phyloP scores from a whole-genome alignment of 441 rosid species.

The Erodium texanum region DNA sequence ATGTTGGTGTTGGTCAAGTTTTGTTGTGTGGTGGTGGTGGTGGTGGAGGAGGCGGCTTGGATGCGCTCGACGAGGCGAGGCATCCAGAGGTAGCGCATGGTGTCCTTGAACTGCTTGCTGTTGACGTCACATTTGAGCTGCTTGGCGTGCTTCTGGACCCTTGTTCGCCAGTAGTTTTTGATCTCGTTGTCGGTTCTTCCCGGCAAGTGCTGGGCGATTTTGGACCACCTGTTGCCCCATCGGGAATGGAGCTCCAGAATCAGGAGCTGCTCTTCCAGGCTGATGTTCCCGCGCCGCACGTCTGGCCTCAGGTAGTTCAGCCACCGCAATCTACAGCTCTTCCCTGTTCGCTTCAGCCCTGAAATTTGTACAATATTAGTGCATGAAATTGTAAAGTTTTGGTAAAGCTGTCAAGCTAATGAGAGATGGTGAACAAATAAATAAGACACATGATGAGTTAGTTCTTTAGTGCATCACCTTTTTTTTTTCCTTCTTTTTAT shows the following conservation, averaged over 20 bases:
- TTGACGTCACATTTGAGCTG: constrained; percentile 94
- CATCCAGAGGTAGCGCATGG: constrained; percentile 89
- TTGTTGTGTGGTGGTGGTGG: not conserved
- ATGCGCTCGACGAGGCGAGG: constrained; percentile 83
- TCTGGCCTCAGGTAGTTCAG: constrained; percentile 89
- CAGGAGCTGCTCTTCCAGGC: constrained; percentile 86
- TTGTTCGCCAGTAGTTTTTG: constrained; percentile 92
- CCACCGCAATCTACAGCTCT: constrained; percentile 94
- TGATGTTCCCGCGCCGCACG: constrained; percentile 90
- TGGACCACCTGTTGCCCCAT: constrained; percentile 99
- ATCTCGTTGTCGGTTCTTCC: constrained; percentile 97
- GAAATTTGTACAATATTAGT: too few species aligned
- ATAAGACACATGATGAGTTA: too few species aligned
- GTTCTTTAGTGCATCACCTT: too few species aligned
- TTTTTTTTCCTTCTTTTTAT: too few species aligned
- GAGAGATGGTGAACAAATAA: too few species aligned
- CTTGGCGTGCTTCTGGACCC: constrained; percentile 94
- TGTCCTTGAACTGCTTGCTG: constrained; percentile 92
- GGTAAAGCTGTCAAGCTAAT: too few species aligned
- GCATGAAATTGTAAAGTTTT: not conserved
- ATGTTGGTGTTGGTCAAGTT: too few species aligned
- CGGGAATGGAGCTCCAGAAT: constrained; percentile 93
- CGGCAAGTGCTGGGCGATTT: constrained; percentile 83
- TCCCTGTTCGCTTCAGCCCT: constrained; percentile 90
- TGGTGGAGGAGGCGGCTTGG: constrained; percentile 42